phyloP scores from a whole-genome alignment of 805 yeast genomes.

The Hanseniaspora clermontiae region DNA sequence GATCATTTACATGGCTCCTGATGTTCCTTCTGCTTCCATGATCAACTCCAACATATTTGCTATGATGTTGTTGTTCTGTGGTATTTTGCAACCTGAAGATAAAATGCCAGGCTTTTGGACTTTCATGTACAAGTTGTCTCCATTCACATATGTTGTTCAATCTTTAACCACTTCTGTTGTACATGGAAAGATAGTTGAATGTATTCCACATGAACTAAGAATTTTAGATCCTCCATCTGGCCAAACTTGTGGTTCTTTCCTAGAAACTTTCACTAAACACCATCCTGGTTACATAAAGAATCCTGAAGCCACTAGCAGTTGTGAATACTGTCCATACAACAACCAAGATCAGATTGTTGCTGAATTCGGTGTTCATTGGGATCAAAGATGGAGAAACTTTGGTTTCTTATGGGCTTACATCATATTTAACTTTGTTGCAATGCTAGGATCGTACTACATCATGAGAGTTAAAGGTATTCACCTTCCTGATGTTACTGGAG shows the following conservation, averaged over 20 bases:
- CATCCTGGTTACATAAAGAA: slow-evolving; percentile 37
- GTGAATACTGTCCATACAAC: slow-evolving; percentile 48
- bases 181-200: slow-evolving; percentile 30
- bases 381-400: slow-evolving; percentile 54
- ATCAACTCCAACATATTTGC: slow-evolving; percentile 37
- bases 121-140: slow-evolving; percentile 35
- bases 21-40: slow-evolving; percentile 33
- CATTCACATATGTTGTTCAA: slow-evolving; percentile 38
- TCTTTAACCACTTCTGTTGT: slow-evolving; percentile 32
- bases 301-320: slow-evolving; percentile 36
- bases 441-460: slow-evolving; percentile 29
- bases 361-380: slow-evolving; percentile 30
- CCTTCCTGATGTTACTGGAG: slow-evolving; percentile 25
- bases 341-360: slow-evolving; percentile 49
- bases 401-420: slow-evolving; percentile 43
- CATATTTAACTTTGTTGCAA: slow-evolving; percentile 30
- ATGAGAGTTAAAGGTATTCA: slow-evolving; percentile 32
- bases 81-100: slow-evolving; percentile 36
- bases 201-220: slow-evolving; percentile 30
- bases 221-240: slow-evolving; percentile 35
- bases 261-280: slow-evolving; percentile 26
- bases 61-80: slow-evolving; percentile 43
- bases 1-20: slow-evolving; percentile 35
- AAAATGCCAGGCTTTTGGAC: slow-evolving; percentile 41
- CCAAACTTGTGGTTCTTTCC: slow-evolving; percentile 38